Conservation (phyloP, 129 eudicot genomes). For the Oenanthe sinensis region DNA sequence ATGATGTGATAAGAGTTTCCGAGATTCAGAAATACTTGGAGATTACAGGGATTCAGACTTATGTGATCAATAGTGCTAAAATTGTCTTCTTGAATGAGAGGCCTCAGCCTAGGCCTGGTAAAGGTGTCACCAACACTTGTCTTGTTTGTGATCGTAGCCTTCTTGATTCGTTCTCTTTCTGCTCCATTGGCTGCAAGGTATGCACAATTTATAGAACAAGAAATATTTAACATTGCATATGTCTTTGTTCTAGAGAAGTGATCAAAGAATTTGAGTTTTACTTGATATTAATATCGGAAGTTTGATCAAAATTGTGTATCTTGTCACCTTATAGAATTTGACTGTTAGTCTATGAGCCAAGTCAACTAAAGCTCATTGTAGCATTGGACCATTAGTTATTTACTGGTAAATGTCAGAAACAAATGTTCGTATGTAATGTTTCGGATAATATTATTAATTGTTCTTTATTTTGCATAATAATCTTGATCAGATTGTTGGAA, state of each 20-base stretch:
- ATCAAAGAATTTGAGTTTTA: background rate
- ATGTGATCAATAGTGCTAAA: slow-evolving; percentile 36
- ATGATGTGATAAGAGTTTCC: slow-evolving; percentile 36
- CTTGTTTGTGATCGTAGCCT: slow-evolving; percentile 36
- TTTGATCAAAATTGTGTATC: background rate
- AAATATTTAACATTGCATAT: background rate
- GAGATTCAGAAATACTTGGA: slow-evolving; percentile 38
- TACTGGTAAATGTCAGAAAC: background rate
- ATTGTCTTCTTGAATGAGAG: slow-evolving; percentile 35
- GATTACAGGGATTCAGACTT: slow-evolving; percentile 32
- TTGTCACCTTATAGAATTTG: background rate
- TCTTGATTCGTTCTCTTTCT: slow-evolving; percentile 38
- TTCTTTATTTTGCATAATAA: background rate
- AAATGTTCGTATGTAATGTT: background rate
- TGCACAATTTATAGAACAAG: background rate
- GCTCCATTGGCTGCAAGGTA: slow-evolving; percentile 45
- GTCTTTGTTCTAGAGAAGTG: background rate
- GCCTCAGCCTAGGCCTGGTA: slow-evolving; percentile 38
- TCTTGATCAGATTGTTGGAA: slow-evolving; percentile 28
- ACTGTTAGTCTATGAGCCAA: background rate
- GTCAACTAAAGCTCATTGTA: background rate
- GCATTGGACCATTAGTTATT: background rate
- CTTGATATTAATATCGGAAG: background rate
- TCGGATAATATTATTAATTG: background rate
- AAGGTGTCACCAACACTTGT: slow-evolving; percentile 40